A percentile compares a stretch with the other conserved stretches of the same genome.
Evolutionary conservation across 140 eudicot genomes (phyloP).

Genomic region (Eryngium alpinum): DNA sequence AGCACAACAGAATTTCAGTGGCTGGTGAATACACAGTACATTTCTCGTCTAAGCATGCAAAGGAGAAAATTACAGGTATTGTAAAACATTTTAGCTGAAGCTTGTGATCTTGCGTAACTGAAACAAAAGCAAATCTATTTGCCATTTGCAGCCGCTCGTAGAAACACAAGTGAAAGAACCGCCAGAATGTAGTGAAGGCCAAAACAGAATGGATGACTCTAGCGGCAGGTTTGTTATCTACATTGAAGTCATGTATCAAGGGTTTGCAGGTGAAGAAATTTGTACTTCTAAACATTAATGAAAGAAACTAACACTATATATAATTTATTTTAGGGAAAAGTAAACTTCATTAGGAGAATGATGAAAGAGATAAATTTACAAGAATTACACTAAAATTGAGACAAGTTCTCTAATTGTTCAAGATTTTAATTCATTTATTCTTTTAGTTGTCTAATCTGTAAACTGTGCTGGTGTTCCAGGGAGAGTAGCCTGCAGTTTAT

Average conservation of each 20-base stretch:
- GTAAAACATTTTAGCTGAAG: neutral
- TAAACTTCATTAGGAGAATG: conserved; percentile 62
- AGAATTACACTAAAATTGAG: no score
- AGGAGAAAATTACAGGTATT: conserved; percentile 74
- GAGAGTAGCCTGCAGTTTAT: no score
- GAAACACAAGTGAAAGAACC: conserved; percentile 79
- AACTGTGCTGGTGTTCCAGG: no score
- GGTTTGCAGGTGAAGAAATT: no score
- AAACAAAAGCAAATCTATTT: neutral
- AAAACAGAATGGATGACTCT: conserved; percentile 40
- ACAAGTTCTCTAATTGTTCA: no score
- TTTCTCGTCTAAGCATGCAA: conserved; percentile 73
- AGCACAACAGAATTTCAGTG: conserved; percentile 76
- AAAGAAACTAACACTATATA: neutral
- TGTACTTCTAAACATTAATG: no score
- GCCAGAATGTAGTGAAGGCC: conserved; percentile 58
- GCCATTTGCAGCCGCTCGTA: conserved; percentile 46
- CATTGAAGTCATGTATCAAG: no score
- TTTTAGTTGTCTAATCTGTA: no score
- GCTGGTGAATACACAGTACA: conserved; percentile 88
- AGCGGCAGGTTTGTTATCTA: conserved; percentile 28
- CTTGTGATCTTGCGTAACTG: neutral
- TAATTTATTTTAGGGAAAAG: conserved; percentile 51
- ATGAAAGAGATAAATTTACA: neutral
- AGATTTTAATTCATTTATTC: no score